Evolutionary conservation across 495 filamentous ascomycete species (phyloP).

Genomic region (Penicillium roqueforti): DNA sequence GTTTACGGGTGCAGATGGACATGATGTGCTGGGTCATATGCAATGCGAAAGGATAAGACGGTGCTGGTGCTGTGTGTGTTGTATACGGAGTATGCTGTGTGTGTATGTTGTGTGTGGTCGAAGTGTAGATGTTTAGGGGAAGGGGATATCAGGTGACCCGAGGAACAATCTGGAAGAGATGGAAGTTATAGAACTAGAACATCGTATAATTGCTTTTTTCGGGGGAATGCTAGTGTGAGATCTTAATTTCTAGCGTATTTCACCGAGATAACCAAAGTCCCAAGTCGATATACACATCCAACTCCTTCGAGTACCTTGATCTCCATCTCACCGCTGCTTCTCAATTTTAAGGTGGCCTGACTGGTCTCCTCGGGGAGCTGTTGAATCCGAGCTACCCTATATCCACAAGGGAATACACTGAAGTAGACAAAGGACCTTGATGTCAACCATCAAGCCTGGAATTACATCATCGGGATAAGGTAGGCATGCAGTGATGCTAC

Average conservation of each 20-base stretch:
- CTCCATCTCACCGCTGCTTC: constrained; percentile 7
- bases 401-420: background rate
- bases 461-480: background rate
- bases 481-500: background rate
- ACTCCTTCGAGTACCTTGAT: background rate
- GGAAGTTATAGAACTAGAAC: background rate
- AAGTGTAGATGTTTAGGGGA: too few species aligned
- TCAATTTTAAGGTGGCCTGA: background rate
- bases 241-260: too few species aligned
- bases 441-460: background rate
- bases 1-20: constrained; percentile 34
- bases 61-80: too few species aligned
- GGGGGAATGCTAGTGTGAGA: too few species aligned
- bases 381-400: too few species aligned
- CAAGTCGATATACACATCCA: too few species aligned
- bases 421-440: constrained; percentile 1
- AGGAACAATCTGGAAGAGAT: constrained; percentile 5
- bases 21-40: constrained; percentile 4
- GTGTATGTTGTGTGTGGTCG: too few species aligned
- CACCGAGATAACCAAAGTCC: too few species aligned
- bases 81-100: background rate
- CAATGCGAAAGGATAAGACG: background rate
- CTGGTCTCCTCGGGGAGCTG: background rate
- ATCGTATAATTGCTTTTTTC: background rate
- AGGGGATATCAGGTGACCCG: background rate